Percentiles rank a stretch among this genome's conserved stretches.
These are phyloP conservation scores for Naumovozyma dairenensis DNA, from an alignment of 805 yeast species.

Conservation along the genomic window DNA sequence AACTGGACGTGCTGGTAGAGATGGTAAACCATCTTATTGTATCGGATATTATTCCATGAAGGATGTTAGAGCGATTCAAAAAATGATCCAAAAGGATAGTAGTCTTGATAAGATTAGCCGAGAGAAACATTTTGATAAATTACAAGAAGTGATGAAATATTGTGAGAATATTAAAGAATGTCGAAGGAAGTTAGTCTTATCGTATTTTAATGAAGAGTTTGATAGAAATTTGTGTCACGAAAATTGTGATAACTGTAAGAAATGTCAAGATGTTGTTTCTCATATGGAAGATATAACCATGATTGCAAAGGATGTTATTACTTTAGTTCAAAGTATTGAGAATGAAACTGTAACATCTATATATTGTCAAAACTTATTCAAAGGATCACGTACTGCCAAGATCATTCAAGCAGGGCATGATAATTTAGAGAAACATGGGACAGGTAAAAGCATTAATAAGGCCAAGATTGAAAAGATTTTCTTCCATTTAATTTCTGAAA, in stretches of 20 bases:
- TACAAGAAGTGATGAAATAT: constrained; percentile 78
- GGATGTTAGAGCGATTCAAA: constrained; percentile 69
- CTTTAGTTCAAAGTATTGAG: constrained; percentile 48
- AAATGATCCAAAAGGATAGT: constrained; percentile 67
- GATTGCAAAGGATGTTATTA: constrained; percentile 48
- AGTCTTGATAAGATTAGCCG: constrained; percentile 54
- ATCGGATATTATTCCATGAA: constrained; percentile 69
- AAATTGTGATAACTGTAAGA: constrained; percentile 78
- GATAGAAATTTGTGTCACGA: constrained; percentile 53
- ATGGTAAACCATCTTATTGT: constrained; percentile 76
- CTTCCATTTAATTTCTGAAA: constrained; percentile 61
- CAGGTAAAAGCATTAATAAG: constrained; percentile 53
- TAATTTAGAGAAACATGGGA: constrained; percentile 52
- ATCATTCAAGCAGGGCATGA: constrained; percentile 57
- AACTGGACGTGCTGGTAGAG: constrained; percentile 97
- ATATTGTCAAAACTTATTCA: constrained; percentile 73
- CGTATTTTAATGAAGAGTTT: constrained; percentile 81
- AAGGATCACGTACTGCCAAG: constrained; percentile 59
- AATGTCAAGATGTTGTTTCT: constrained; percentile 32
- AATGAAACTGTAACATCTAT: constrained; percentile 58
- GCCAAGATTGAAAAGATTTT: constrained; percentile 74
- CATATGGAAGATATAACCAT: constrained; percentile 60
- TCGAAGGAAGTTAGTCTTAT: constrained; percentile 77
- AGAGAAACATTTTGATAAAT: constrained; percentile 66
- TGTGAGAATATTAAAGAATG: constrained; percentile 90